phyloP scores from a whole-genome alignment of 176 grass and related monocot species.

The Musa schizocarpa region DNA sequence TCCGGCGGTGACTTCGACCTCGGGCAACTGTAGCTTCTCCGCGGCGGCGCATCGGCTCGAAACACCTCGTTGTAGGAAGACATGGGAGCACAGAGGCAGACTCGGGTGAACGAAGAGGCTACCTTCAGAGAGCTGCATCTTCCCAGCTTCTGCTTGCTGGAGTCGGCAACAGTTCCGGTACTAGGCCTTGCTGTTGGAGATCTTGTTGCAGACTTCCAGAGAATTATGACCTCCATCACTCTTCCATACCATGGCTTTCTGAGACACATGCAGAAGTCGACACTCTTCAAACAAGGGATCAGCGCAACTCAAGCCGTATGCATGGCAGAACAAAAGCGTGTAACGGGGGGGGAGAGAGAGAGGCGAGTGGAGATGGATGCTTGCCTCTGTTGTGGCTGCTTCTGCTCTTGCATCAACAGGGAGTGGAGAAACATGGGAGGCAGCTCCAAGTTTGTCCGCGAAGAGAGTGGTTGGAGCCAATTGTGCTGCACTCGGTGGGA shows the following conservation, averaged over 20 bases:
- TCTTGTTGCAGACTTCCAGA: conserved; percentile 42
- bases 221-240: conserved; percentile 47
- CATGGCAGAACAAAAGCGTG: too few relatives aligned
- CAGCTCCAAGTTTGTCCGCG: not conserved
- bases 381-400: conserved; percentile 48
- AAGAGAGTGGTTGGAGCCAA: not conserved
- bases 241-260: conserved; percentile 67
- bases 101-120: conserved; percentile 81
- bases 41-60: conserved; percentile 47
- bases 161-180: not conserved
- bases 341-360: too few relatives aligned
- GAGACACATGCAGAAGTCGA: not conserved
- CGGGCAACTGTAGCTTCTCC: conserved; percentile 87
- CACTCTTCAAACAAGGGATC: too few relatives aligned
- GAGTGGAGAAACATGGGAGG: conserved; percentile 64
- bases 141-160: conserved; percentile 30
- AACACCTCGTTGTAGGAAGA: conserved; percentile 86
- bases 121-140: conserved; percentile 88
- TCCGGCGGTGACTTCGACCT: conserved; percentile 21
- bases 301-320: too few relatives aligned
- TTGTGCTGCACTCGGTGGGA: not conserved
- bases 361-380: not conserved
- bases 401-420: conserved; percentile 49
- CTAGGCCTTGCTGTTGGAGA: not conserved
- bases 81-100: conserved; percentile 82